Conservation (phyloP, 140 eudicot species). For the Oenanthe javanica region DNA sequence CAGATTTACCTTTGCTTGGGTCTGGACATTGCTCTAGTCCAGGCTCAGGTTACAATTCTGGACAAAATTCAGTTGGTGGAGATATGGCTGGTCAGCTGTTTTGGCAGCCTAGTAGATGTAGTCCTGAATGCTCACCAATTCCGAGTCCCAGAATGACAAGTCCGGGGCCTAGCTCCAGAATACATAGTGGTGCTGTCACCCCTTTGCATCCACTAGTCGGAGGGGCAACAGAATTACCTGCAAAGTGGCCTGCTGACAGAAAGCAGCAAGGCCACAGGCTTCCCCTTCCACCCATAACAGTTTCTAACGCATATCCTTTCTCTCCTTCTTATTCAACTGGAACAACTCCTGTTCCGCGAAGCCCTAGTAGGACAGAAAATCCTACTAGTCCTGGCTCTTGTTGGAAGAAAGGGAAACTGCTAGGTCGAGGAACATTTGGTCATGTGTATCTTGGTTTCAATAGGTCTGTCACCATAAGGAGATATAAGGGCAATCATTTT, state of each 20-base stretch:
- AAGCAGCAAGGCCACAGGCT: slow-evolving; percentile 63
- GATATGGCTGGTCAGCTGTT: slow-evolving; percentile 36
- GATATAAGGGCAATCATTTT: background rate
- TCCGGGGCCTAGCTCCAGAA: slow-evolving; percentile 89
- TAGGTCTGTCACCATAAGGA: slow-evolving; percentile 34
- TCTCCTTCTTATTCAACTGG: slow-evolving; percentile 79
- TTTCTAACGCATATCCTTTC: slow-evolving; percentile 47
- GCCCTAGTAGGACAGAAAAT: slow-evolving; percentile 67
- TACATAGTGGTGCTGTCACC: slow-evolving; percentile 88
- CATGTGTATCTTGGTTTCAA: slow-evolving; percentile 90
- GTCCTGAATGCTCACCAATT: slow-evolving; percentile 91
- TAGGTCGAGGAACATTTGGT: slow-evolving; percentile 93
- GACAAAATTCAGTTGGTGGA: slow-evolving; percentile 60
- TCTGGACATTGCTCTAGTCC: slow-evolving; percentile 73
- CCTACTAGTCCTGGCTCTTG: slow-evolving; percentile 59
- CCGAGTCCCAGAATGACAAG: slow-evolving; percentile 94
- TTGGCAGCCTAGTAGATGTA: slow-evolving; percentile 65
- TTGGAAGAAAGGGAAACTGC: slow-evolving; percentile 88
- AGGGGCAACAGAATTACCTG: slow-evolving; percentile 44
- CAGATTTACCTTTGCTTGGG: slow-evolving; percentile 46
- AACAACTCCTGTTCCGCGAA: slow-evolving; percentile 69
- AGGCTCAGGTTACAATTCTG: slow-evolving; percentile 58
- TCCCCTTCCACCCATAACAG: slow-evolving; percentile 73
- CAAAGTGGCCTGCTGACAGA: slow-evolving; percentile 54
- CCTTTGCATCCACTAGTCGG: slow-evolving; percentile 82